These are phyloP conservation scores for Beta macrorhiza DNA, from an alignment of 179 eudicot species.

Conservation along the genomic window DNA sequence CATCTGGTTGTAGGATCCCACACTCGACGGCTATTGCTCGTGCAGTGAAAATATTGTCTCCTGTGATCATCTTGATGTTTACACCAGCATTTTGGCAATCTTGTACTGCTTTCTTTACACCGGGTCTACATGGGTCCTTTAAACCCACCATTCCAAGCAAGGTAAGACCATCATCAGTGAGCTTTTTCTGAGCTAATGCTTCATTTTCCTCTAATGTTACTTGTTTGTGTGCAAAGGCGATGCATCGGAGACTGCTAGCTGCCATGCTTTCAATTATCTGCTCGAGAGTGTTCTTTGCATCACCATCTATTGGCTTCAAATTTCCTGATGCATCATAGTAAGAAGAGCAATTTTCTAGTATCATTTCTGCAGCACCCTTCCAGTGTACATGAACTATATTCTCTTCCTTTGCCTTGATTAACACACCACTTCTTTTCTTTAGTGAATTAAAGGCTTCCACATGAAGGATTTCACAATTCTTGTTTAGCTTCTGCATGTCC, in stretches of 20 bases:
- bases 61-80: slow-evolving; percentile 51
- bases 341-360: slow-evolving; percentile 43
- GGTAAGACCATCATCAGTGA: slow-evolving; percentile 31
- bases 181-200: not conserved
- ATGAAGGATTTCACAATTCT: slow-evolving; percentile 30
- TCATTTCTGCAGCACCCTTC: slow-evolving; percentile 80
- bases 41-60: slow-evolving; percentile 59
- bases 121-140: slow-evolving; percentile 58
- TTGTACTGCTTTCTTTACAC: slow-evolving; percentile 47
- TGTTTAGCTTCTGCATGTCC: slow-evolving; percentile 42
- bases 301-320: slow-evolving; percentile 21
- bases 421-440: slow-evolving; percentile 61
- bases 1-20: slow-evolving; percentile 37
- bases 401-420: slow-evolving; percentile 33
- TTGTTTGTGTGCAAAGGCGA: slow-evolving; percentile 59
- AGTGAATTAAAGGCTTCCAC: slow-evolving; percentile 60
- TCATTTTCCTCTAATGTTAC: slow-evolving; percentile 23
- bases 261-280: slow-evolving; percentile 57
- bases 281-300: slow-evolving; percentile 31
- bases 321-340: slow-evolving; percentile 46
- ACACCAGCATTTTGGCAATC: slow-evolving; percentile 51
- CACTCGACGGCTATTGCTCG: slow-evolving; percentile 51
- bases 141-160: slow-evolving; percentile 54
- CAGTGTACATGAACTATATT: slow-evolving; percentile 42
- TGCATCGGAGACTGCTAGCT: slow-evolving; percentile 60